Evolutionary conservation across 2,329 filamentous ascomycete species (phyloP), one percentile per base, ranked within the genome.

Genomic region (Blastomyces emzantsi): DNA sequence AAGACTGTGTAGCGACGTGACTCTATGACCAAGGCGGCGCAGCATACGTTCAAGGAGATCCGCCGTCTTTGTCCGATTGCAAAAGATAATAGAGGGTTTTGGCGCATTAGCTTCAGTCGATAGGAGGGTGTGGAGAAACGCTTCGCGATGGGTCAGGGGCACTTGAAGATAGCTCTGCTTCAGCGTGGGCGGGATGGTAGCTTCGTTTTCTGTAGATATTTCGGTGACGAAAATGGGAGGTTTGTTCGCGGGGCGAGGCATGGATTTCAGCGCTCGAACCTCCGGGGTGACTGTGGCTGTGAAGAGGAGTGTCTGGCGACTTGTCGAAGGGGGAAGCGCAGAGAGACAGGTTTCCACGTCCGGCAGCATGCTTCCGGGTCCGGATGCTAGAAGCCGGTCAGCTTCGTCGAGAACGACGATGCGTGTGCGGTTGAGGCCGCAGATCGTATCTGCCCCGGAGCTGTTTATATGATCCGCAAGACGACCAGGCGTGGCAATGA

Each of bases 341-440:
- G 86, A 87, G 3, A 99, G 82, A 72, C 92, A 97, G 66, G 91
- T 90, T 73, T 95, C 90, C 1, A 99, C 86, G 71, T 97, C 94
- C 4, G 90, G 89, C n/a, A 97, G 82, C 92, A 97, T 97, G 76
- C 88, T 92, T 33, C 92, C 93, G 22, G 84, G 82, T 0, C 84
- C 85, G 60, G 86, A 85, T 43, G 87, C 83, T 55, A 99, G 84
- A 47, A 99, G 82, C 55, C 94, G 86, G 78, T 99, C 94, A 3
- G 94, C 94, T 80, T 99, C 94, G 73, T 99, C 94, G 52, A 99
- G 87, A 8, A 99, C 92, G 2, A 97, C 90, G 74, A 90, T 92
- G 64, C 85, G 86, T 33, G 91, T 88, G 60, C 92, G 85, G 22
- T 87, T 83, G 56, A 99, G 80, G 0, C 92, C 92, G 64, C 86